Conservation (phyloP, 2,329 filamentous ascomycete genomes). For the Pyricularia grisea region DNA sequence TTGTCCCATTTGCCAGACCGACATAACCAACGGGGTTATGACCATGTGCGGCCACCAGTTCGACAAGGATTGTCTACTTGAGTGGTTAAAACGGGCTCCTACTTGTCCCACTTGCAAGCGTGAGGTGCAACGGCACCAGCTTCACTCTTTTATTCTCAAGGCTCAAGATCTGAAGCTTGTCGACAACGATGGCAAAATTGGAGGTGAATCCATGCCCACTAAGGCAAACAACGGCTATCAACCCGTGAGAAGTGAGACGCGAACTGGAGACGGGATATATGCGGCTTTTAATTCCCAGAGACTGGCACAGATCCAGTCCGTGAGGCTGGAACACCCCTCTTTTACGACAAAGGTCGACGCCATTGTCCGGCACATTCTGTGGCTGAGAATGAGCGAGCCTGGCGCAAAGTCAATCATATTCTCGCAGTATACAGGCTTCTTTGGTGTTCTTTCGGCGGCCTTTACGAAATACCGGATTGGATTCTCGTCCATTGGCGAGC, state of each 20-base stretch:
- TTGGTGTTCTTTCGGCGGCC: constrained; percentile 62
- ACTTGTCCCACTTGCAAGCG: constrained; percentile 83
- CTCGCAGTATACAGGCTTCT: constrained; percentile 75
- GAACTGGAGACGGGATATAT: constrained; percentile 53
- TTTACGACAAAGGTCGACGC: constrained; percentile 91
- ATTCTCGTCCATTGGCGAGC: constrained; percentile 58
- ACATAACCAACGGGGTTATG: constrained; percentile 69
- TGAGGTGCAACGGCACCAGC: constrained; percentile 51
- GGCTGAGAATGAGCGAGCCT: constrained; percentile 75
- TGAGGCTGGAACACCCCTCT: constrained; percentile 62
- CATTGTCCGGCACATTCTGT: constrained; percentile 69
- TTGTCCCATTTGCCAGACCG: constrained; percentile 77
- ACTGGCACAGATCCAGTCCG: constrained; percentile 70
- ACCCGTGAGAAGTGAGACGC: constrained; percentile 7
- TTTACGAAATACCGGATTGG: constrained; percentile 66
- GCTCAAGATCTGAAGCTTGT: constrained; percentile 58
- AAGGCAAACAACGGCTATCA: constrained; percentile 9
- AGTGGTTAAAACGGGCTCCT: constrained; percentile 66
- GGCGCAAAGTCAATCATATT: constrained; percentile 92
- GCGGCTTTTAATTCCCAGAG: constrained; percentile 62
- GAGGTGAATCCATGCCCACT: constrained; percentile 3
- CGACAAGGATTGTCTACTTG: constrained; percentile 75
- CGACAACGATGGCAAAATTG: background rate
- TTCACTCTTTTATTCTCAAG: constrained; percentile 81
- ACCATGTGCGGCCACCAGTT: constrained; percentile 89